Base-by-base conservation (phyloP, 352 stramenopile species). In the Stephanocyclus meneghinianus region DNA sequence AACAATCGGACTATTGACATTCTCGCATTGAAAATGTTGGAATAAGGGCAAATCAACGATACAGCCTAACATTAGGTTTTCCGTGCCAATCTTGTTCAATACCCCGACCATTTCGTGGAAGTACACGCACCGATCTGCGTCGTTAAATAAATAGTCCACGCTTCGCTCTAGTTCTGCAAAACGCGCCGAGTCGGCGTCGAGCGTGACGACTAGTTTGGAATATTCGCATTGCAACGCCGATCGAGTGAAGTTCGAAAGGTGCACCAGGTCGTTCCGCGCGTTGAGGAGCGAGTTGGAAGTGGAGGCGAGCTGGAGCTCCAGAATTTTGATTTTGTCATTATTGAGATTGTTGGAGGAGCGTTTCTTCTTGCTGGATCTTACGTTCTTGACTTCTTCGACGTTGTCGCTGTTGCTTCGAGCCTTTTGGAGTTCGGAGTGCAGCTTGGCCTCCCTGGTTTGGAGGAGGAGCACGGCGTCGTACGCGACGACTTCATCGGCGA, bases 221-320 rank as follows among this genome's bases (percentile, higher is more conserved):
- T 66, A 66, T 53, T 66, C 35, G 37, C 11, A 48, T 51, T 66
- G 59, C 11, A 66, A 37, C 7, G 37, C 35, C 7, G 59, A 32
- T 21, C 18, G 32, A 9, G 59, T 35, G 35, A 66, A 37, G 16
- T 53, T 30, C 11, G 6, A 21, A 16, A 37, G 16, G 29, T 48
- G 37, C 4, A 35, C 32, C 6, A 66, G 37, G 16, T 30, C 29
- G 2, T 48, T n/a, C 8, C 18, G 32, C 8, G 59, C 32, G 18
- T 4, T 13, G 59, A 53, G 32, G 59, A 66, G 59, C 13, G 59
- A 66, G 37, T 15, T 18, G 59, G 37, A 48, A 21, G 48, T 30
- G 37, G 29, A 37, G 16, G 13, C 18, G 8, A 66, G 32, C 30
- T 66, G 6, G 35, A 9, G 29, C 48, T 66, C 59, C 2, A 51